These are phyloP conservation scores for Pelargonium cotyledonis DNA, from an alignment of 441 rosid species.

Conservation along the genomic window DNA sequence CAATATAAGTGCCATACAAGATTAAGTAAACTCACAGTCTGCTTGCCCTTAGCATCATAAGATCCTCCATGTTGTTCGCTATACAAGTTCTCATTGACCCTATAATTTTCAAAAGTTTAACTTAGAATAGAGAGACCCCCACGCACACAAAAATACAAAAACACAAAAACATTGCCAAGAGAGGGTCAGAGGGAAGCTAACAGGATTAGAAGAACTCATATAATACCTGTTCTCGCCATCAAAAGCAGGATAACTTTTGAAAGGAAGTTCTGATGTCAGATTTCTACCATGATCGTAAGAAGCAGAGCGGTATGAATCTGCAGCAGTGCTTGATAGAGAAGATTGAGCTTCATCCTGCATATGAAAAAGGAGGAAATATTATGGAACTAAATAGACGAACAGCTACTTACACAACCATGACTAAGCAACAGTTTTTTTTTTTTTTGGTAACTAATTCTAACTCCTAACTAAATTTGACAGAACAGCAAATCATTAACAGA, in stretches of 20 bases:
- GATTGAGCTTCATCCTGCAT: slow-evolving; percentile 53
- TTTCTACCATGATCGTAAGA: slow-evolving; percentile 38
- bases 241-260: slow-evolving; percentile 32
- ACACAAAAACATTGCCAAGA: not conserved
- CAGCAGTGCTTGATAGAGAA: slow-evolving; percentile 32
- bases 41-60: slow-evolving; percentile 30
- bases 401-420: not conserved
- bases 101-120: slow-evolving; percentile 20
- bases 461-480: not conserved
- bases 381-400: not conserved
- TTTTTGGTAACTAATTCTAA: no score
- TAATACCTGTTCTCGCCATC: slow-evolving; percentile 52
- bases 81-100: slow-evolving; percentile 35
- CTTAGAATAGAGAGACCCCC: not conserved
- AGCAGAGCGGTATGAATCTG: slow-evolving; percentile 31
- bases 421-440: not conserved
- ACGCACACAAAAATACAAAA: not conserved
- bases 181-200: not conserved
- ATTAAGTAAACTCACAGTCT: slow-evolving; percentile 32
- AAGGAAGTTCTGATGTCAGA: slow-evolving; percentile 36
- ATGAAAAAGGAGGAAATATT: slow-evolving; percentile 13
- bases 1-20: not conserved
- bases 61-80: slow-evolving; percentile 28
- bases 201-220: not conserved
- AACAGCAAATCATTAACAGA: not conserved